Evolutionary conservation across 1,284 basidiomycete genomes (phyloP).

Genomic region (Marasmius fiardii): DNA sequence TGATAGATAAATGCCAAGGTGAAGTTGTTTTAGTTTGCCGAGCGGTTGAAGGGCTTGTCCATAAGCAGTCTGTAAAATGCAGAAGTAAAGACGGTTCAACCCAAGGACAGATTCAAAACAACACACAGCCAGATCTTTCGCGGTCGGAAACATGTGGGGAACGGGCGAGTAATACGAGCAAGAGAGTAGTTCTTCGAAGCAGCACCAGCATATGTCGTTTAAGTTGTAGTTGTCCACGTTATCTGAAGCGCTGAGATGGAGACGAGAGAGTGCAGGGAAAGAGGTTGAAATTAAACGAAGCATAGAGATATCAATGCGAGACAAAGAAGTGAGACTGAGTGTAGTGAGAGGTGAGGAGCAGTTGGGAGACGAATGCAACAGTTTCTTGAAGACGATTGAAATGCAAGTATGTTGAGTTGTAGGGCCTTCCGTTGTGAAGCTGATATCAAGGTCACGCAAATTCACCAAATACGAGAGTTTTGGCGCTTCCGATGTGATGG

Average conservation of each 20-base stretch:
- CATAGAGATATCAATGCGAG: slow-evolving; percentile 48
- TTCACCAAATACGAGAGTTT: slow-evolving; percentile 18
- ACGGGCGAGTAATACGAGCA: slow-evolving; percentile 60
- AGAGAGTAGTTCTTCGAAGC: slow-evolving; percentile 57
- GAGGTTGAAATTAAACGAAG: slow-evolving; percentile 41
- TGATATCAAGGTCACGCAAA: slow-evolving; percentile 31
- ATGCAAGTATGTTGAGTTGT: slow-evolving; percentile 32
- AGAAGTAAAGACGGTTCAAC: not conserved
- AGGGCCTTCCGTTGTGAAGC: slow-evolving; percentile 34
- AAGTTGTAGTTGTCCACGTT: slow-evolving; percentile 36
- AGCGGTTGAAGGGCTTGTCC: slow-evolving; percentile 36
- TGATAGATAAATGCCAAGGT: slow-evolving; percentile 59
- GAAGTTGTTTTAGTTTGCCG: slow-evolving; percentile 44
- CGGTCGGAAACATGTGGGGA: slow-evolving; percentile 42
- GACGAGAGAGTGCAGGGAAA: slow-evolving; percentile 41
- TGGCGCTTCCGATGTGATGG: not conserved
- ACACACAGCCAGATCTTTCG: slow-evolving; percentile 48
- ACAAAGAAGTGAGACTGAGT: slow-evolving; percentile 47
- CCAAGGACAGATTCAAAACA: not conserved
- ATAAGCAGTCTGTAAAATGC: slow-evolving; percentile 28
- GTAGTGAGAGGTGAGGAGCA: slow-evolving; percentile 27
- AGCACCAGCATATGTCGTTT: slow-evolving; percentile 52
- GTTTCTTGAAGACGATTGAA: slow-evolving; percentile 25
- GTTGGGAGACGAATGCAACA: slow-evolving; percentile 17
- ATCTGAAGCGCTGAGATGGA: slow-evolving; percentile 56